These are phyloP conservation scores for Talaromyces ruber DNA, from an alignment of 495 filamentous ascomycete genomes.

Conservation along the genomic window DNA sequence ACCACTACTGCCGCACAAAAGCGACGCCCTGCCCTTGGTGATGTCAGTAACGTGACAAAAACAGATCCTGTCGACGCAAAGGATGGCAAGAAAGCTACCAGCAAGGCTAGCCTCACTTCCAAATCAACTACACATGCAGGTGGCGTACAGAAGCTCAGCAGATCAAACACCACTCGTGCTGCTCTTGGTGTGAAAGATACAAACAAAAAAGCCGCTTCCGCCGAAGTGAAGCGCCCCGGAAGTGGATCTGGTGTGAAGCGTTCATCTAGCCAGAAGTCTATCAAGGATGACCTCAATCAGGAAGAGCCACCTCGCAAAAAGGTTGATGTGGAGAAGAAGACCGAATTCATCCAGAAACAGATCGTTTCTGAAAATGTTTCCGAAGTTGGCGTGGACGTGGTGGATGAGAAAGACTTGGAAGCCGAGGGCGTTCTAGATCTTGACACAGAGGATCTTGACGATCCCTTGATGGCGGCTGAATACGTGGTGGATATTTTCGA, in stretches of 20 bases:
- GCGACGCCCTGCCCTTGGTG: constrained; percentile 73
- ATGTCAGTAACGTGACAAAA: constrained; percentile 93
- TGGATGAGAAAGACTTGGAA: constrained; percentile 25
- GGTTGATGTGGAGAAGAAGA: constrained; percentile 41
- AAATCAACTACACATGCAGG: constrained; percentile 65
- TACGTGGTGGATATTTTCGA: constrained; percentile 98
- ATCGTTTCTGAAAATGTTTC: constrained; percentile 6
- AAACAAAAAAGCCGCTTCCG: constrained; percentile 51
- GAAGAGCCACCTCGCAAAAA: constrained; percentile 50
- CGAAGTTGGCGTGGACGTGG: constrained; percentile 21
- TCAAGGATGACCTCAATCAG: constrained; percentile 56
- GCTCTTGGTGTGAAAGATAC: constrained; percentile 54
- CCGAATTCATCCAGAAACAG: constrained; percentile 9
- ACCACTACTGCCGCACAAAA: constrained; percentile 39
- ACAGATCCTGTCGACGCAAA: constrained; percentile 51
- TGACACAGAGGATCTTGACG: constrained; percentile 79
- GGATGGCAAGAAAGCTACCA: constrained; percentile 60
- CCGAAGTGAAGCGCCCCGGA: constrained; percentile 59
- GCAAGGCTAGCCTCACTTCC: constrained; percentile 58
- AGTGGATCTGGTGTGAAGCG: constrained; percentile 68
- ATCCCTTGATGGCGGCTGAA: constrained; percentile 95
- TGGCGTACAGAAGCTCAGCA: constrained; percentile 70
- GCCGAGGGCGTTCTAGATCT: constrained; percentile 54
- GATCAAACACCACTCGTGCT: constrained; percentile 55
- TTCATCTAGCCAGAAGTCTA: constrained; percentile 35